Base-by-base conservation (phyloP, 192 early-diverging fungal genomes). In the Coemansia sp. region DNA sequence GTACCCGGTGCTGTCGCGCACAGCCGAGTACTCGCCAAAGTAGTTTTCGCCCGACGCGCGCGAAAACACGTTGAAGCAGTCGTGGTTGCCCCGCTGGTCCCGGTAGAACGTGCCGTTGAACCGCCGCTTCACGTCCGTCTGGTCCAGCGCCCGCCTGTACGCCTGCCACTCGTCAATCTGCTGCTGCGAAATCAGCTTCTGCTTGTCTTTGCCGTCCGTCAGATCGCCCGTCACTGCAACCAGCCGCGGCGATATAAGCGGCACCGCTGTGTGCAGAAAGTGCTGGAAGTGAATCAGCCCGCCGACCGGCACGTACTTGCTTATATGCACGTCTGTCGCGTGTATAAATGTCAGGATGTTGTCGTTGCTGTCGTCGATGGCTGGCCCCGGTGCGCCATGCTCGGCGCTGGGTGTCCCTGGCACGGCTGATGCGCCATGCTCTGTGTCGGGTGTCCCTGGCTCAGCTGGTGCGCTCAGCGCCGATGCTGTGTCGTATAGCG, bases 21-120 rank as follows among this genome's bases (percentile, higher is more conserved):
- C 64, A 1, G 82, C 80, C 25, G 83, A 85, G 53, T 86, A 82
- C 1, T 83, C 60, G 24, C 64, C 71, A 66, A 73, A 94, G 58
- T 83, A 73, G 71, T 94, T 92, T 30, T 80, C 66, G 2, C 67
- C 49, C 22, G 84, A 82, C 21, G 81, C 51, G 66, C 82, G 91
- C 9, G 65, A 64, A 16, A 84, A 82, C 3, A 94, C 81, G 57
- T 94, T 84, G 68, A 93, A 97, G 62, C 92, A 94, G 56, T 97
- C 95, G 73, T 97, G 95, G 64, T 97, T 95, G 4, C 95, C 95
- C n/a, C 95, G 81, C 58, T 91, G 81, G 72, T 97, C 95, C 63
- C 86, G 88, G 81, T 87, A 93, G 33, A 89, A 92, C 6, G 70
- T 62, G 14, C 83, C 84, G 64, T 78, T 69, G 45, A 85, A 71